phyloP scores from a whole-genome alignment of 805 yeast genomes.

The Yamadazyma tumulicola region DNA sequence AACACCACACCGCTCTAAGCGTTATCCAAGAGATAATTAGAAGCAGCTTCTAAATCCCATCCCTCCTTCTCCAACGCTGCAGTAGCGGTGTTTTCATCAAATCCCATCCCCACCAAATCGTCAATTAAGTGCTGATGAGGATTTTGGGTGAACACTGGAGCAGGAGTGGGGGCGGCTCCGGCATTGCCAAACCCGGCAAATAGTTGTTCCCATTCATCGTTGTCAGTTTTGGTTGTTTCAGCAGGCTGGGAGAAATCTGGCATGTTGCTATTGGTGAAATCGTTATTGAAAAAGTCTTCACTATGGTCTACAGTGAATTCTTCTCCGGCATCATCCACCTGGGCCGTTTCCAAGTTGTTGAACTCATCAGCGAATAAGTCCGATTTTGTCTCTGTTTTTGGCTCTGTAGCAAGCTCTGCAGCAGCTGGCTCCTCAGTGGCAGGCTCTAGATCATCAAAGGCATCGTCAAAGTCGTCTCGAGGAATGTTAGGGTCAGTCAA shows the following conservation, averaged over 20 bases:
- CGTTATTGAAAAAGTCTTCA: conserved; percentile 21
- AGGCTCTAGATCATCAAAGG: conserved; percentile 37
- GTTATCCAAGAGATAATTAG: conserved; percentile 74
- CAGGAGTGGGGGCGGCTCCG: conserved; percentile 15
- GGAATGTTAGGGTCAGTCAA: conserved; percentile 1
- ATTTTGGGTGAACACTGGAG: conserved; percentile 1
- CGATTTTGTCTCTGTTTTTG: conserved; percentile 3
- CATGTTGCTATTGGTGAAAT: conserved; percentile 26
- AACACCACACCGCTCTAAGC: conserved; percentile 35
- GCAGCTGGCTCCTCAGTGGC: conserved; percentile 18
- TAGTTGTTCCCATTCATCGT: conserved; percentile 91
- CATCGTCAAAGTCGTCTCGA: conserved; percentile 32
- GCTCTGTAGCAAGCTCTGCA: no score
- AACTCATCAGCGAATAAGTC: conserved; percentile 37
- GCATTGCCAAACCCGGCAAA: conserved; percentile 81
- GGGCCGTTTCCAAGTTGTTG: conserved; percentile 34
- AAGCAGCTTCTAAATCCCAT: conserved; percentile 84
- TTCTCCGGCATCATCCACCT: conserved; percentile 26
- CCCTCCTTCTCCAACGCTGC: conserved; percentile 65
- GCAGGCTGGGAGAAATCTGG: conserved; percentile 29
- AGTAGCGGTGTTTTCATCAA: conserved; percentile 59
- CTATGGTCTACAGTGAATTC: conserved; percentile 16
- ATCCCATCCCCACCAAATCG: conserved; percentile 89
- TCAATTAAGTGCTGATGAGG: conserved; percentile 49
- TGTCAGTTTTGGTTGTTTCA: conserved; percentile 26